A percentile compares a stretch with the other conserved stretches of the same genome.
phyloP scores from a whole-genome alignment of 352 stramenopile genomes.

The Globisporangium nagaii region DNA sequence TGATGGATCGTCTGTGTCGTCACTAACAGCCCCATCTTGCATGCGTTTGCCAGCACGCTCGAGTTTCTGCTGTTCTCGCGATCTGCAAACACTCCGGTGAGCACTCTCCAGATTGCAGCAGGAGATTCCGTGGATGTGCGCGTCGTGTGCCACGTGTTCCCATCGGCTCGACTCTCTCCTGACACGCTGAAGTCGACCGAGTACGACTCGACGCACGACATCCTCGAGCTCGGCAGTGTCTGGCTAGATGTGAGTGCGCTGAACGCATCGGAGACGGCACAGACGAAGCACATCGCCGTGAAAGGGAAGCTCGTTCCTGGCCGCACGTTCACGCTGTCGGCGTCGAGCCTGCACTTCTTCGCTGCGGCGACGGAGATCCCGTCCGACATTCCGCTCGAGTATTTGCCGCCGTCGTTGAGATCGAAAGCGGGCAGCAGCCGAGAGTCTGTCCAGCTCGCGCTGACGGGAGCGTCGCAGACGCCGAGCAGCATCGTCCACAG shows the following conservation, averaged over 20 bases:
- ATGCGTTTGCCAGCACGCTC: constrained; percentile 34
- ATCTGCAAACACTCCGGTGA: constrained; percentile 78
- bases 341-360: constrained; percentile 77
- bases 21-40: too few relatives aligned
- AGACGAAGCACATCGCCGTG: constrained; percentile 62
- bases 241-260: constrained; percentile 63
- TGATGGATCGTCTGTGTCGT: too few relatives aligned
- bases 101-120: constrained; percentile 52
- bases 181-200: constrained; percentile 32
- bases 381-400: constrained; percentile 35
- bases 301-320: constrained; percentile 75
- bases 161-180: constrained; percentile 49
- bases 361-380: constrained; percentile 54
- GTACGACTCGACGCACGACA: constrained; percentile 32
- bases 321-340: constrained; percentile 77
- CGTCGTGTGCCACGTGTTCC: constrained; percentile 69
- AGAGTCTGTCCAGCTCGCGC: constrained; percentile 23
- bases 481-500: constrained; percentile 40
- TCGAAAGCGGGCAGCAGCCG: constrained; percentile 32
- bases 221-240: constrained; percentile 59
- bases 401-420: constrained; percentile 34
- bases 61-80: constrained; percentile 74
- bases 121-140: constrained; percentile 81
- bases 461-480: constrained; percentile 16
- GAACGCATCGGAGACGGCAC: constrained; percentile 54